Base-by-base conservation (phyloP, 2,329 filamentous ascomycete genomes). In the Nothomitra cinnamomea region DNA sequence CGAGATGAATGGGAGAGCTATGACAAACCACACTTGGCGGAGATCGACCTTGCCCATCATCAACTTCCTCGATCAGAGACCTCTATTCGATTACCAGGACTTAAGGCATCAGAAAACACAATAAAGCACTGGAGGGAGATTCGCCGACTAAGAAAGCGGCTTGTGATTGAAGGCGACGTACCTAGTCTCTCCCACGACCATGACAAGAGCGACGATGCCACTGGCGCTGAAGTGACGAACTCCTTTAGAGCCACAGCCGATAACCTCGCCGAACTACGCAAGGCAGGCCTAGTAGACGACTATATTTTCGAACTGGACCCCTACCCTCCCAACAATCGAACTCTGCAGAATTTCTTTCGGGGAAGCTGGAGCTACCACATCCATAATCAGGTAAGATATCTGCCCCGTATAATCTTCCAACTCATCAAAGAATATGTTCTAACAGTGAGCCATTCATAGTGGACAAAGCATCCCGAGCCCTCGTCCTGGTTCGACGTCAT, bases 291-390 rank as follows among this genome's bases (percentile, higher is more conserved):
- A 22, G n/a, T 53, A 22, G 36, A 22, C 36, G 65, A 73, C 51
- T 77, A 77, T 60, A 63, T 64, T 19, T 62, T 74, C 19, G 65
- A 70, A 17, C 69, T 74, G 53, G 74, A 77, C 59, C 70, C 70
- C 35, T 77, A 72, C 59, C 72, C 74, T 17, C 73, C 73, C n/a
- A 77, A 72, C 57, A 77, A 77, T 59, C 68, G 75, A 40, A 77
- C 73, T 0, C 54, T 77, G 49, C 71, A 75, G 59, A 73, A 77
- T 58, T 78, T 77, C 63, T 77, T 77, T 64, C 66, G 70, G 4
- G 75, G 75, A 1, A 71, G 73, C 21, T 78, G 72, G 72, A 76
- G 72, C 25, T 78, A 77, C 60, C 75, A 78, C 60, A 71, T 77
- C 56, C 74, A 78, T 60, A 77, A 77, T 57, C 74, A 76, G 66